Conservation (phyloP, 305 asterid species). For the Solanum chacoense region DNA sequence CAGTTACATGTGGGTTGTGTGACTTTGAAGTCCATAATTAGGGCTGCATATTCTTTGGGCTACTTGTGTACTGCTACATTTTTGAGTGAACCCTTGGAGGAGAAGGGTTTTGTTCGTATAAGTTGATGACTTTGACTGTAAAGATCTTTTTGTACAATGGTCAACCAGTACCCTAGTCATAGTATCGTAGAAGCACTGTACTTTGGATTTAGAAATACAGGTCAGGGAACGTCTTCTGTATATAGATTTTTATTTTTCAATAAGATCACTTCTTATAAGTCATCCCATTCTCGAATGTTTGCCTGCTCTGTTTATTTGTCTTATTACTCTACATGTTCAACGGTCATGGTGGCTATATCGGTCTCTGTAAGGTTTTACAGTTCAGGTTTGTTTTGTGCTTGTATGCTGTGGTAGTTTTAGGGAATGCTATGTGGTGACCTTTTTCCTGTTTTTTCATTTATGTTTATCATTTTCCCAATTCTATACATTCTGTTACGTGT, state of each 20-base stretch:
- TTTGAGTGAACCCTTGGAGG: conserved; percentile 31
- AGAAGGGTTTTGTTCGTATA: conserved; percentile 28
- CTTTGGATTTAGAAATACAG: conserved; percentile 45
- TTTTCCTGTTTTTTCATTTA: background rate
- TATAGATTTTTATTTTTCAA: conserved; percentile 54
- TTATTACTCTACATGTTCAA: background rate
- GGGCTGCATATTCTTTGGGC: conserved; percentile 52
- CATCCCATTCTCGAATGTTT: background rate
- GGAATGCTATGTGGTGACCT: background rate
- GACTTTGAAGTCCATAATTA: conserved; percentile 26
- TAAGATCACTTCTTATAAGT: conserved; percentile 35
- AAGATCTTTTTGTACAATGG: conserved; percentile 47
- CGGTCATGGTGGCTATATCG: background rate
- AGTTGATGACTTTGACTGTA: conserved; percentile 56
- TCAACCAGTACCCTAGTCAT: conserved; percentile 40
- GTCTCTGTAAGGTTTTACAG: background rate
- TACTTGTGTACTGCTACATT: conserved; percentile 37
- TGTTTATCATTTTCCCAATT: background rate
- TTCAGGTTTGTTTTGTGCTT: background rate
- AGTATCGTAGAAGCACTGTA: conserved; percentile 42
- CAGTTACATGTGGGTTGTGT: conserved; percentile 32
- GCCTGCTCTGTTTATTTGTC: background rate
- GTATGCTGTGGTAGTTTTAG: background rate
- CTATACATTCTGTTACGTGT: background rate
- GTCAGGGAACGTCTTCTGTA: conserved; percentile 58